A percentile compares a stretch with the other conserved stretches of the same genome.
phyloP scores from a whole-genome alignment of 805 yeast genomes.

The Starmerella bacillaris region DNA sequence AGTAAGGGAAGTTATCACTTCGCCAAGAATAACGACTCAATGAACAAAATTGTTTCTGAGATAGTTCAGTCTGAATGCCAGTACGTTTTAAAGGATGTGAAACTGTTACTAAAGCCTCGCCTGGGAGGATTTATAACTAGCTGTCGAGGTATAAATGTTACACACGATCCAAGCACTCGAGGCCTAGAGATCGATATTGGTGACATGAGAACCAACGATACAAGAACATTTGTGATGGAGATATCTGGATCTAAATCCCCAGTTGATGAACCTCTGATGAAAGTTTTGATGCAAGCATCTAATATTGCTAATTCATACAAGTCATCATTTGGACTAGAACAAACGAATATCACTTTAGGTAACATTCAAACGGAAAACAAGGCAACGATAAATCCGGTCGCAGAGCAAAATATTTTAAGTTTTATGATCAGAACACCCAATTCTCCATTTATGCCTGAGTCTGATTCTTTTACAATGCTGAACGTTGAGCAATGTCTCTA shows the following conservation, averaged over 20 bases:
- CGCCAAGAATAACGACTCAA: not conserved
- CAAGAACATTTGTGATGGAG: not conserved
- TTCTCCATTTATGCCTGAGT: not conserved
- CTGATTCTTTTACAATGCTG: not conserved
- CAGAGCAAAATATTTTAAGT: not conserved
- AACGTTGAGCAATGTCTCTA: not conserved
- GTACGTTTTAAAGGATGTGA: slow-evolving; percentile 2
- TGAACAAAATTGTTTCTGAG: not conserved
- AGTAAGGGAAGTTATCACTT: slow-evolving; percentile 5
- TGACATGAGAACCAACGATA: slow-evolving; percentile 1
- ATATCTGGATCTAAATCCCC: not conserved
- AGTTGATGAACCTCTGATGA: not conserved
- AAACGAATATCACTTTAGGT: no score
- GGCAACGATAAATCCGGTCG: not conserved
- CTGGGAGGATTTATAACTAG: slow-evolving; percentile 1
- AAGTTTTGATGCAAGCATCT: not conserved
- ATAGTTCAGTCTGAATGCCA: not conserved
- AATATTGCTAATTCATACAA: no score
- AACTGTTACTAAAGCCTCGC: slow-evolving; percentile 3
- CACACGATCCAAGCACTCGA: not conserved
- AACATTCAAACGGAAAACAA: not conserved
- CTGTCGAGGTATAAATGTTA: not conserved
- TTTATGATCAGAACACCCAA: not conserved
- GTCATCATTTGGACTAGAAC: no score
- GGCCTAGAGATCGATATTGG: not conserved